Base-by-base conservation (phyloP, 2,329 filamentous ascomycete genomes). In the Clarireedia homoeocarpa region DNA sequence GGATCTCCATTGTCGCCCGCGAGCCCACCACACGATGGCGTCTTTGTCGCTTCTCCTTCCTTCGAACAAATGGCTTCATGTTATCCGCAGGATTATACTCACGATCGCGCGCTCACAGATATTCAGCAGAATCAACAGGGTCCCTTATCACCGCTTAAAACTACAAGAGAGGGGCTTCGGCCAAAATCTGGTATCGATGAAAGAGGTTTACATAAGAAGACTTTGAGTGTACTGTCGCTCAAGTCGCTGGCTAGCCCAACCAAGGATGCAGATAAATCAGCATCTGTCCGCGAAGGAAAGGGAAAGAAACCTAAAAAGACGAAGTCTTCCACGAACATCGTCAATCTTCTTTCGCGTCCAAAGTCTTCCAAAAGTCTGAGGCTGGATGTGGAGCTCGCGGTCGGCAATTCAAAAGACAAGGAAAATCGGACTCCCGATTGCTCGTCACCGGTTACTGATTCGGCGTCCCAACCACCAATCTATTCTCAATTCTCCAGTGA, bases 291-390 rank as follows among this genome's bases (percentile, higher is more conserved):
- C 36, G 51, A 53, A 10, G 20, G 14, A 27, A 77, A 79, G 51
- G 63, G 72, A 10, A 77, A 77, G 57, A 88, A 86, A 67, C 82
- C 83, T 26, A 86, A 86, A 67, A 95, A 92, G 75, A 81, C 81
- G 39, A 95, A 92, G 71, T 95, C 91, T 0, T 81, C 88, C 3
- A 88, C 88, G 34, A 95, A 91, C 68, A 77, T 97, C n/a, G 83
- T 83, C 1, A 83, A 80, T 4, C 79, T 96, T 53, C 79, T 96
- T 52, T 84, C 83, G 56, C 85, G 86, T 56, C 83, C 84, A 58
- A 90, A 86, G 69, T 90, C 89, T 9, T 78, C 84, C 53, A 89
- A 85, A 66, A 85, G 90, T 69, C 77, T 86, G 24, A 78, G 77
- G 57, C 66, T 75, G 48, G 69, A 69, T 14, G 74, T 72, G 36